Evolutionary conservation across 257 asterid species (phyloP).

Genomic region (Forsythia viridissima): DNA sequence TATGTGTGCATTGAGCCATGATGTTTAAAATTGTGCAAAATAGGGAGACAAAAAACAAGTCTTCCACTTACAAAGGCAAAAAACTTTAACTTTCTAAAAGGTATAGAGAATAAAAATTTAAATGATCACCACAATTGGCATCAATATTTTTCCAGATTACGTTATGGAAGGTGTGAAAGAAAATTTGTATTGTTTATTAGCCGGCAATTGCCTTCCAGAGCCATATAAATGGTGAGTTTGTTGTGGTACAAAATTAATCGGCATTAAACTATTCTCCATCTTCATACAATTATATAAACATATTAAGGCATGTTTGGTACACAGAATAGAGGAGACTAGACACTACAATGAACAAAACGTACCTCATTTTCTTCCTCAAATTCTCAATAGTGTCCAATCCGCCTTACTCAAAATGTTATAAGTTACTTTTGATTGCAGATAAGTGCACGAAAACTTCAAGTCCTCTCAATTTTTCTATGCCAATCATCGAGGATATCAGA

Average conservation of each 20-base stretch:
- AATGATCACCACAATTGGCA: background rate
- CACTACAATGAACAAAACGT: too few species aligned
- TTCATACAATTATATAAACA: too few species aligned
- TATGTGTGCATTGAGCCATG: background rate
- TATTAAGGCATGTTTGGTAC: background rate
- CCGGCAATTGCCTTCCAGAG: too few species aligned
- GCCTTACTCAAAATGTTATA: background rate
- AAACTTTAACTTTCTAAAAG: background rate
- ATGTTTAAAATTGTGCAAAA: background rate
- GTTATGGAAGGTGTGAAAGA: background rate
- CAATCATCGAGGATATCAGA: constrained; percentile 13
- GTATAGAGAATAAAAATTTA: background rate
- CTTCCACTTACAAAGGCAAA: background rate
- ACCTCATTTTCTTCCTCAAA: background rate
- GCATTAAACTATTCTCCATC: background rate
- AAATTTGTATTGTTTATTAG: too few species aligned
- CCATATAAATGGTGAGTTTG: background rate
- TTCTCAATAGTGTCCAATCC: background rate
- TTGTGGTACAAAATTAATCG: background rate
- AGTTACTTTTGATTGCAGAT: constrained; percentile 39
- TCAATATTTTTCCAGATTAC: background rate
- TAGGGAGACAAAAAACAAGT: background rate
- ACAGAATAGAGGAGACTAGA: too few species aligned
- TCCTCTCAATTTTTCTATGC: constrained; percentile 26
- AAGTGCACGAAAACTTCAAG: constrained; percentile 23